A percentile compares a stretch with the other conserved stretches of the same genome.
Evolutionary conservation across 805 yeast species (phyloP).

Genomic region (Metschnikowia noctiluminum): DNA sequence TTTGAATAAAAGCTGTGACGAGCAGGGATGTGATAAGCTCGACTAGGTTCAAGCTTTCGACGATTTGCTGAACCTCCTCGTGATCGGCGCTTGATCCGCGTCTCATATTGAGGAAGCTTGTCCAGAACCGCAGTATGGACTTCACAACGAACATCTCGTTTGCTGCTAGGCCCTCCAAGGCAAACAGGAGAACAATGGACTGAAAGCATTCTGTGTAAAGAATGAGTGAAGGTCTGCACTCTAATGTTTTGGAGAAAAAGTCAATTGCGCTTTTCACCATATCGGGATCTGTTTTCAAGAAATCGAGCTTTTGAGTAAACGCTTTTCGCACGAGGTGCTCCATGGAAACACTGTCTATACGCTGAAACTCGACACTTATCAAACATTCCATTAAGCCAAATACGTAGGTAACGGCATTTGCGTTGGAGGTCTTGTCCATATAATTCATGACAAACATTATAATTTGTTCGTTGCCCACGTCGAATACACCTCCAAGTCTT

Average conservation of each 20-base stretch:
- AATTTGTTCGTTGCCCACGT: slow-evolving; percentile 28
- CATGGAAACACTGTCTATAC: slow-evolving; percentile 29
- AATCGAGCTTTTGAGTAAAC: slow-evolving; percentile 32
- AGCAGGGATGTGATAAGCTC: slow-evolving; percentile 26
- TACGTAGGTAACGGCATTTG: slow-evolving; percentile 40
- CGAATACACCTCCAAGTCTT: slow-evolving; percentile 62
- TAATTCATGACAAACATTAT: slow-evolving; percentile 9
- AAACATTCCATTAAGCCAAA: slow-evolving; percentile 46
- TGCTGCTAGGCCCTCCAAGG: slow-evolving; percentile 38
- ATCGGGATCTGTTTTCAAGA: slow-evolving; percentile 56
- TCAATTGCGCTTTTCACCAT: slow-evolving; percentile 48
- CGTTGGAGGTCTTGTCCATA: slow-evolving; percentile 15
- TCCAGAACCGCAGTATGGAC: slow-evolving; percentile 56
- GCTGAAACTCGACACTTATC: slow-evolving; percentile 34
- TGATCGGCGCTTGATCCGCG: slow-evolving; percentile 45
- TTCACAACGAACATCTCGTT: slow-evolving; percentile 56
- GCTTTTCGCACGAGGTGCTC: slow-evolving; percentile 35
- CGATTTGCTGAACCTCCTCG: slow-evolving; percentile 22
- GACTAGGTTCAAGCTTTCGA: slow-evolving; percentile 21
- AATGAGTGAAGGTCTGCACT: slow-evolving; percentile 47
- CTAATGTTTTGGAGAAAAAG: slow-evolving; percentile 49
- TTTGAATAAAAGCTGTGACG: slow-evolving; percentile 33
- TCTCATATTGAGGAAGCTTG: slow-evolving; percentile 42
- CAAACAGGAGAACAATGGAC: slow-evolving; percentile 24
- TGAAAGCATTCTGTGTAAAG: slow-evolving; percentile 29